These are phyloP conservation scores for Chenopodium berlandieri DNA, from an alignment of 148 eudicot species.

Conservation along the genomic window DNA sequence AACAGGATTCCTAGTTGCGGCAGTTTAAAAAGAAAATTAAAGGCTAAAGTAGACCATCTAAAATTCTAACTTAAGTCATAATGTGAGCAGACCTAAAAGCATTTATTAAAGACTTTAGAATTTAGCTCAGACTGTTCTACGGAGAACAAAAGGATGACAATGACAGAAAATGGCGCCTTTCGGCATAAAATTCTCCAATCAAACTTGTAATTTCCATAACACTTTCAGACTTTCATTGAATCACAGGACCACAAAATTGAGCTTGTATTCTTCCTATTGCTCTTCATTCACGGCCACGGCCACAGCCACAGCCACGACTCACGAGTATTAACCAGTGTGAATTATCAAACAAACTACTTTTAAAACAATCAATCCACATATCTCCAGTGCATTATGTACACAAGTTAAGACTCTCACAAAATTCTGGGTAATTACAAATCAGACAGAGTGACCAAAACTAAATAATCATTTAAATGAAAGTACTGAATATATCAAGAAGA, in stretches of 20 bases:
- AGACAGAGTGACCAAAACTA: not conserved
- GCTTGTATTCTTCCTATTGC: not conserved
- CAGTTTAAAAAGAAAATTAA: no score
- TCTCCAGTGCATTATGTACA: conserved; percentile 13
- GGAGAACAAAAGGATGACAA: no score
- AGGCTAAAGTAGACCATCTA: no score
- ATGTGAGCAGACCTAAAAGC: no score
- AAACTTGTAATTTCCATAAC: no score
- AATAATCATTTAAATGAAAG: not conserved
- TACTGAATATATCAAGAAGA: conserved; percentile 32
- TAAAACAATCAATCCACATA: not conserved
- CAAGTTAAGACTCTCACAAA: not conserved
- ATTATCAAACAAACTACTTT: not conserved
- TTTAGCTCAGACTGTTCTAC: no score
- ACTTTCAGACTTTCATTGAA: not conserved
- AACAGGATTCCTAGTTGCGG: no score
- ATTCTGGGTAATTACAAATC: conserved; percentile 15
- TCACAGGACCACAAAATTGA: not conserved
- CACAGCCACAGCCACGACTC: not conserved
- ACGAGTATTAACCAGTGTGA: not conserved
- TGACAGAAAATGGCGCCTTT: no score
- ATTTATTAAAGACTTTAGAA: no score
- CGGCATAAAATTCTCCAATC: not conserved
- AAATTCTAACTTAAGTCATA: no score
- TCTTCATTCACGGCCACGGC: not conserved